Evolutionary conservation across 2,329 filamentous ascomycete species (phyloP).

Genomic region (Penicillium sp.): DNA sequence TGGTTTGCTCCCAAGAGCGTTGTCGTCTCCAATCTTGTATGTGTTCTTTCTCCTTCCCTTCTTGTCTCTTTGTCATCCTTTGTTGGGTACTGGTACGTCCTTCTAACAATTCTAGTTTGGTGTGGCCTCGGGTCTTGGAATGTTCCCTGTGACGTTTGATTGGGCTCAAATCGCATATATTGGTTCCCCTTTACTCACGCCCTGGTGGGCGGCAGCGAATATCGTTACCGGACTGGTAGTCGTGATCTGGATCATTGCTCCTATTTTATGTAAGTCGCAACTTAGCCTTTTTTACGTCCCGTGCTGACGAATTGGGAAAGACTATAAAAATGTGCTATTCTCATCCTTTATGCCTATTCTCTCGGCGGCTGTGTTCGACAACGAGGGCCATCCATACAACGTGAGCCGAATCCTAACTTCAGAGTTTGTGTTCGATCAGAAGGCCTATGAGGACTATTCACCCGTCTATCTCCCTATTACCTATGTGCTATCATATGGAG

Average conservation of each 20-base stretch:
- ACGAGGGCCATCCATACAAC: conserved; percentile 76
- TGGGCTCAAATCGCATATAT: conserved; percentile 90
- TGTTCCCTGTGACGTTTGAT: conserved; percentile 86
- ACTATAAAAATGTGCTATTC: conserved; percentile 77
- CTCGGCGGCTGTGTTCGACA: conserved; percentile 82
- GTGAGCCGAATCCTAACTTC: conserved; percentile 76
- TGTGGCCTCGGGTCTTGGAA: conserved; percentile 76
- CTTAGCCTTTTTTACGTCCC: not conserved
- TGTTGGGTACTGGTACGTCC: not conserved
- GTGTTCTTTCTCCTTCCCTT: conserved; percentile 12
- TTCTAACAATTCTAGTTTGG: conserved; percentile 60
- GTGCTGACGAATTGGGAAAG: conserved; percentile 27
- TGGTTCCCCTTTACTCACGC: conserved; percentile 78
- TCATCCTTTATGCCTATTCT: conserved; percentile 85
- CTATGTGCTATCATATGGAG: conserved; percentile 81
- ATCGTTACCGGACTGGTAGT: conserved; percentile 76
- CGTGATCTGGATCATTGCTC: conserved; percentile 83
- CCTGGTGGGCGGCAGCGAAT: conserved; percentile 85
- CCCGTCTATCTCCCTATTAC: conserved; percentile 83
- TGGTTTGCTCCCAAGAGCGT: conserved; percentile 87
- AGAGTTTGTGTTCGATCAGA: conserved; percentile 75
- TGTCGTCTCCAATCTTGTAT: conserved; percentile 74
- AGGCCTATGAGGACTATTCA: conserved; percentile 78
- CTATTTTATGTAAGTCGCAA: conserved; percentile 61
- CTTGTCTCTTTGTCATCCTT: not conserved